Evolutionary conservation across 805 yeast species (phyloP).

Genomic region (Cyberlindnera nakhonratchasimensis): DNA sequence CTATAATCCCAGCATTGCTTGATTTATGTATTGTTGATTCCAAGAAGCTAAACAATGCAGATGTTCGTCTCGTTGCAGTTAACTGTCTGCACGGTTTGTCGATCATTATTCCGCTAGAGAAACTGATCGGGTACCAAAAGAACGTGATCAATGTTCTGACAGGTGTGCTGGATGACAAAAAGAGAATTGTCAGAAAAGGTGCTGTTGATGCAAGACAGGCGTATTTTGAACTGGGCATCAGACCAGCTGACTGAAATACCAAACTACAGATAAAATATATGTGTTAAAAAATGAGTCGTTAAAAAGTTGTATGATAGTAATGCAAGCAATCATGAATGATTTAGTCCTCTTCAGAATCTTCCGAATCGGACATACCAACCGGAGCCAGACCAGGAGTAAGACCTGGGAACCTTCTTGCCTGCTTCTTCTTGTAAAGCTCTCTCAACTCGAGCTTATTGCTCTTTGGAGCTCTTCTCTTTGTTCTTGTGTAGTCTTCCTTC

Average conservation of each 20-base stretch:
- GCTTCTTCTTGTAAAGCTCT: conserved; percentile 30
- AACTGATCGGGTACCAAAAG: conserved; percentile 47
- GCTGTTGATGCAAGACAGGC: conserved; percentile 80
- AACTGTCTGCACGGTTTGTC: conserved; percentile 51
- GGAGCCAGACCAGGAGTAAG: conserved; percentile 87
- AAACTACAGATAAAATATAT: too few species aligned
- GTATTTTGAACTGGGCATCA: conserved; percentile 51
- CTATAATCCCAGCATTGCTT: conserved; percentile 54
- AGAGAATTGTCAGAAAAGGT: conserved; percentile 68
- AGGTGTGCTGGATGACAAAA: conserved; percentile 64
- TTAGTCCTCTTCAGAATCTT: conserved; percentile 31
- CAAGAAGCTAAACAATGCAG: conserved; percentile 35
- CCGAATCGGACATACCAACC: conserved; percentile 61
- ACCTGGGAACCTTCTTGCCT: conserved; percentile 46
- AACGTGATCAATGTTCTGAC: conserved; percentile 44
- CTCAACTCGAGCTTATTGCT: conserved; percentile 27
- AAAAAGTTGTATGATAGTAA: neutral
- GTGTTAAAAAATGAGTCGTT: neutral
- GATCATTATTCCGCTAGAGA: conserved; percentile 35
- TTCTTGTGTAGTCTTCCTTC: conserved; percentile 32
- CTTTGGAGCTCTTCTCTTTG: conserved; percentile 22
- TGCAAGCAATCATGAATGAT: neutral
- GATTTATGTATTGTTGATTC: conserved; percentile 25
- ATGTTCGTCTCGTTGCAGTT: conserved; percentile 55
- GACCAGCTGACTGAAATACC: conserved; percentile 31